Percentiles rank a stretch among this genome's conserved stretches.
phyloP scores from a whole-genome alignment of 2,329 filamentous ascomycete genomes.

The Aspergillus costaricaensis region DNA sequence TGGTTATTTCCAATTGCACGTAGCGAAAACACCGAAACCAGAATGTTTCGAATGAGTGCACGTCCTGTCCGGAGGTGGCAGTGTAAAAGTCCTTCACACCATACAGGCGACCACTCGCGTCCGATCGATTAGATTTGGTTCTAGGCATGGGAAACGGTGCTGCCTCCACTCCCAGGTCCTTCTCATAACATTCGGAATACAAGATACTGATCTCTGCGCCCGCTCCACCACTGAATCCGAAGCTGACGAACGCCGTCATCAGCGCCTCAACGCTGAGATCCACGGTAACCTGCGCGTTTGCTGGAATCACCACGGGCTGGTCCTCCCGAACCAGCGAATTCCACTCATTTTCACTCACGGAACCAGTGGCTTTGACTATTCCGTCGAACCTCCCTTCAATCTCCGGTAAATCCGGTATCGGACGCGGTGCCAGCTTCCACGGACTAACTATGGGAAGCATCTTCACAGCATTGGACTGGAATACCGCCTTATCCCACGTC shows the following conservation, averaged over 20 bases:
- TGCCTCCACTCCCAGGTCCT: background rate
- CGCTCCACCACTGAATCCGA: background rate
- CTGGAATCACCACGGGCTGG: background rate
- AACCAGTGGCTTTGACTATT: background rate
- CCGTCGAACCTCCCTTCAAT: background rate
- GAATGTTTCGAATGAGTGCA: background rate
- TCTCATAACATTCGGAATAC: slow-evolving; percentile 14
- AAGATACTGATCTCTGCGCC: background rate
- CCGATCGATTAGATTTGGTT: background rate
- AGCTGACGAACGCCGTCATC: slow-evolving; percentile 2
- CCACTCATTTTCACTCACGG: background rate
- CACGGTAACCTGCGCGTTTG: background rate
- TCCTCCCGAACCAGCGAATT: background rate
- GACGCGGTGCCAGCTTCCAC: slow-evolving; percentile 2
- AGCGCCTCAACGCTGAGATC: background rate
- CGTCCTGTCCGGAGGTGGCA: background rate
- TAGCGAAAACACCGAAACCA: slow-evolving; percentile 17
- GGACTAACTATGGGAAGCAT: slow-evolving; percentile 11
- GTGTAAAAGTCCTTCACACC: slow-evolving; percentile 9
- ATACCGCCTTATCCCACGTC: background rate
- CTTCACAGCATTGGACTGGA: background rate
- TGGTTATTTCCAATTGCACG: slow-evolving; percentile 1
- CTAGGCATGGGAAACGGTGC: slow-evolving; percentile 7
- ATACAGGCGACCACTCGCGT: background rate
- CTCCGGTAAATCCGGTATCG: slow-evolving; percentile 4